Evolutionary conservation across 805 yeast genomes (phyloP), one percentile per base, ranked within the genome.

Genomic region (Sugiyamaella marilandica): DNA sequence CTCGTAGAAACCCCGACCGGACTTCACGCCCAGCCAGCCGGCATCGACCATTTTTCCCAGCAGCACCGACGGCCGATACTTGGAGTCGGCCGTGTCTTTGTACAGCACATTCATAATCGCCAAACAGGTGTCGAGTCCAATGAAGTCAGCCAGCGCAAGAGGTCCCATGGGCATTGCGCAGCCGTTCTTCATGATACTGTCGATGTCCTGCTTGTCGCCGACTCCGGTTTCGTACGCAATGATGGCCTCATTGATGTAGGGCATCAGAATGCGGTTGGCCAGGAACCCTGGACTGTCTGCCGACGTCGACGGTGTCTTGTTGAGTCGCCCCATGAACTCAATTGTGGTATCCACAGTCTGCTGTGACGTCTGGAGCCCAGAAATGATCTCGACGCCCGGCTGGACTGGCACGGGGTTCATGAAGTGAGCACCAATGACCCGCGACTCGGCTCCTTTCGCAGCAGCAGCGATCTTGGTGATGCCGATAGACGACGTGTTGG

Each of bases 91-190:
- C 9, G 74, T 71, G 51, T 70, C 73, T 21, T 59, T 55, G 56
- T 70, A 62, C 41, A 73, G 63, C 16, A 73, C 76, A 49, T 70
- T 67, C 70, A 69, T 67, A 57, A 73, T 72, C 29, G 75, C 70
- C 41, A 71, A 62, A 47, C 74, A 71, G 7, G 76, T 73, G 56
- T 73, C 76, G 16, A 73, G 66, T 18, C 76, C 76, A 50, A 73
- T 70, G 52, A 73, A 71, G 55, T 73, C 76, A 14, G 76, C 76
- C 26, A 73, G 63, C 13, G 67, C 70, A 31, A 73, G 59, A 2
- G 76, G 76, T 5, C 76, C 76, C 75, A 73, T 71, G 21, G 76
- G 76, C 74, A 73, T 69, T 24, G 76, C 77, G 55, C 76, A 73
- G 24, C 77, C 76, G 54, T 70, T 71, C 61, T 66, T 69, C 75